phyloP scores from a whole-genome alignment of 352 stramenopile genomes.

The Phytopythium oedochilum region DNA sequence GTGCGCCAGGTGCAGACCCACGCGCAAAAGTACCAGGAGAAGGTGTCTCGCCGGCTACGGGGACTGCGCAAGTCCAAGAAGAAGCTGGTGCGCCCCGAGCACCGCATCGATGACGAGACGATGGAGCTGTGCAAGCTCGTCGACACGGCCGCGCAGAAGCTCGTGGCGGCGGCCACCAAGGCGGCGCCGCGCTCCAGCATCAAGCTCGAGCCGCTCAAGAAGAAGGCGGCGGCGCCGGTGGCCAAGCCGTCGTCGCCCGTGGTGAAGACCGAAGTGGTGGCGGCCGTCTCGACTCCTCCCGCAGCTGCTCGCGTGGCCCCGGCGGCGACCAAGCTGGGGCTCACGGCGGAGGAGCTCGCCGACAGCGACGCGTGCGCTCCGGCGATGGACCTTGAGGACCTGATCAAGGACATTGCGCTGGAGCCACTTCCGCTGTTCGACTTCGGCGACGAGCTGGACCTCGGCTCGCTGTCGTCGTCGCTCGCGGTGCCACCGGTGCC shows the following conservation, averaged over 20 bases:
- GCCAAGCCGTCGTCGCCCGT: background rate
- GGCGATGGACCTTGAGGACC: constrained; percentile 12
- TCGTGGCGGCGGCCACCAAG: constrained; percentile 25
- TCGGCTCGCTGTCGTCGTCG: constrained; percentile 12
- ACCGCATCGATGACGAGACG: constrained; percentile 56
- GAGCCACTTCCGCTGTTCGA: constrained; percentile 37
- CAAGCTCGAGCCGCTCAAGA: constrained; percentile 23
- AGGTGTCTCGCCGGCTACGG: constrained; percentile 55
- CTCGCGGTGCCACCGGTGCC: constrained; percentile 17
- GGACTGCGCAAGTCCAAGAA: constrained; percentile 71
- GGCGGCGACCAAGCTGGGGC: background rate
- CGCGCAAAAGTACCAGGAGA: constrained; percentile 80
- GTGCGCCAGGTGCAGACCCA: constrained; percentile 72
- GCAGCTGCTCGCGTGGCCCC: background rate
- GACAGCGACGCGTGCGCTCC: constrained; percentile 2
- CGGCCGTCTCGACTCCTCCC: background rate
- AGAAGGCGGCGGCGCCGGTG: constrained; percentile 10
- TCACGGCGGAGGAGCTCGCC: constrained; percentile 1
- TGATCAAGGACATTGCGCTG: constrained; percentile 33
- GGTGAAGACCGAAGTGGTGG: background rate
- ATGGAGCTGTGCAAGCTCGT: constrained; percentile 57
- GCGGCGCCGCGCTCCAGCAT: constrained; percentile 7
- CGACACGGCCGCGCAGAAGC: constrained; percentile 39
- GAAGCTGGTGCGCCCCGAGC: constrained; percentile 51
- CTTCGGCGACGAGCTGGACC: constrained; percentile 40